Conservation (phyloP, 2,329 filamentous ascomycete genomes). For the Metarhizium guizhouense region DNA sequence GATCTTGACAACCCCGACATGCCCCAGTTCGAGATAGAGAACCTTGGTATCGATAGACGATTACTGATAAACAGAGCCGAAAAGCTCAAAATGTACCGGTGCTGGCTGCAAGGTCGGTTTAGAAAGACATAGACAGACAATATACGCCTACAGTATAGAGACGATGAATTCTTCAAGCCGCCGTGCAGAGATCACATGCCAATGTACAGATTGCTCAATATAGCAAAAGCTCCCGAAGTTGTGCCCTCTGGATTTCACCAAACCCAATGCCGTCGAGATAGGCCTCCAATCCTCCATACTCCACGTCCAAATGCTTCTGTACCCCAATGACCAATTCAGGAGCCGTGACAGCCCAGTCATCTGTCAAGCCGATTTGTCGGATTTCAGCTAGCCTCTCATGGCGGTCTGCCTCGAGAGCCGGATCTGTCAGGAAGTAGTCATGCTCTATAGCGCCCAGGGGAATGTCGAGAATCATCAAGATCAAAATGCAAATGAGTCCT, state of each 20-base stretch:
- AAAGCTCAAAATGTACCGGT: slow-evolving; percentile 96
- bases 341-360: slow-evolving; percentile 63
- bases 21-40: slow-evolving; percentile 57
- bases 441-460: slow-evolving; percentile 51
- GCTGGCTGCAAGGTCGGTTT: slow-evolving; percentile 86
- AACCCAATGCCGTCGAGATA: slow-evolving; percentile 60
- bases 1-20: slow-evolving; percentile 16
- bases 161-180: not conserved
- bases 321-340: slow-evolving; percentile 54
- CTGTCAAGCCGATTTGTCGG: slow-evolving; percentile 57
- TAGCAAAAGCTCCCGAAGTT: slow-evolving; percentile 31
- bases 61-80: slow-evolving; percentile 86
- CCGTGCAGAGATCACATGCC: not conserved
- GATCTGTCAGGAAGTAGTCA: slow-evolving; percentile 63
- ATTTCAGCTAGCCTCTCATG: slow-evolving; percentile 61
- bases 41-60: slow-evolving; percentile 77
- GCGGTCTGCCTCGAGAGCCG: slow-evolving; percentile 50
- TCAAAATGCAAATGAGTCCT: slow-evolving; percentile 60
- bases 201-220: slow-evolving; percentile 21
- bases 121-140: slow-evolving; percentile 49
- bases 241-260: slow-evolving; percentile 28
- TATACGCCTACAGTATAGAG: not conserved
- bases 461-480: slow-evolving; percentile 54
- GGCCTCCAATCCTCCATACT: slow-evolving; percentile 55
- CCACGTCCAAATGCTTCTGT: slow-evolving; percentile 44